phyloP scores from a whole-genome alignment of 163 green algal species.

The Volvox carteri region DNA sequence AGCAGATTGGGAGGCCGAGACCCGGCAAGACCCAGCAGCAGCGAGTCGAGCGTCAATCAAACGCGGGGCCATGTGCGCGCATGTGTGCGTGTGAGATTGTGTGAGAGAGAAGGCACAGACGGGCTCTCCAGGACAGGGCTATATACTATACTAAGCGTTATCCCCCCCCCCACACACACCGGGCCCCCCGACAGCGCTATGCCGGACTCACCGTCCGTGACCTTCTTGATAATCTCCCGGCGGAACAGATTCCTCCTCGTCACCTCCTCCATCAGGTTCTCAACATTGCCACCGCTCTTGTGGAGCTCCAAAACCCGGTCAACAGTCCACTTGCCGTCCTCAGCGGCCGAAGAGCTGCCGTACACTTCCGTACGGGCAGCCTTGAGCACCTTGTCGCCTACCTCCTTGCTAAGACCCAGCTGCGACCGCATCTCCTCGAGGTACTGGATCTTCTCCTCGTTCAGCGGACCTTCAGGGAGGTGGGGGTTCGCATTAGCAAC shows the following conservation, averaged over 20 bases:
- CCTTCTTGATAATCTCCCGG: conserved; percentile 65
- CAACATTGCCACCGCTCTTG: conserved; percentile 48
- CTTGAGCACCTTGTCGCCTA: conserved; percentile 84
- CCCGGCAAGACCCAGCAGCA: no score
- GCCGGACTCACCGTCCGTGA: conserved; percentile 64
- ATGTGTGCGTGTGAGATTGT: no score
- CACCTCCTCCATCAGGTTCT: conserved; percentile 62
- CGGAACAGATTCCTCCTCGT: conserved; percentile 80
- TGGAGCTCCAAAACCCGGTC: conserved; percentile 56
- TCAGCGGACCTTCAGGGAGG: conserved; percentile 75
- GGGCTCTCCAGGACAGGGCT: no score
- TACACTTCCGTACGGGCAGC: conserved; percentile 67
- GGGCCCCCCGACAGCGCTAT: no score
- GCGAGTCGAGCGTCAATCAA: no score
- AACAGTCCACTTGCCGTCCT: conserved; percentile 63
- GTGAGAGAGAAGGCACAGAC: no score
- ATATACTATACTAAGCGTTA: no score
- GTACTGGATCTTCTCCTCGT: conserved; percentile 78
- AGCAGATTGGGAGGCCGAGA: no score
- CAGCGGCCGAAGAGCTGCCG: conserved; percentile 40
- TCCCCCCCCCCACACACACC: no score
- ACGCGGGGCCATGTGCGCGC: no score
- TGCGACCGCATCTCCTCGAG: conserved; percentile 87
- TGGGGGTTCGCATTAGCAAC: no score
- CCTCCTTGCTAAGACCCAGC: conserved; percentile 88